Evolutionary conservation across 495 filamentous ascomycete species (phyloP).

Genomic region (Penicillium canariense): DNA sequence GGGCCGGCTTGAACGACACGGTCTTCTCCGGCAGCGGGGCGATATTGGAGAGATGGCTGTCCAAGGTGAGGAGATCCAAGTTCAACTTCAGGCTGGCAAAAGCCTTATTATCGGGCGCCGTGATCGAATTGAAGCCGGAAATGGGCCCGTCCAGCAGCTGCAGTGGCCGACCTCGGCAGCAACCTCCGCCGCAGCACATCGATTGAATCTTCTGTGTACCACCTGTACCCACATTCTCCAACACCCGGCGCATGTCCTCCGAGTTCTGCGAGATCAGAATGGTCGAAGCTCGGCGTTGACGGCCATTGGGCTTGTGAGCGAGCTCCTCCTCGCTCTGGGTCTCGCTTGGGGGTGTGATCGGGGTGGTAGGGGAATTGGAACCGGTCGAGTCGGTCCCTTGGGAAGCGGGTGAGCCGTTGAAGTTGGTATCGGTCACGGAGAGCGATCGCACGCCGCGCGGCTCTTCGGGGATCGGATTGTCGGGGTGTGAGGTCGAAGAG

Average conservation of each 20-base stretch:
- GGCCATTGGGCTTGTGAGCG: constrained; percentile 29
- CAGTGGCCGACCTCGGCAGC: constrained; percentile 69
- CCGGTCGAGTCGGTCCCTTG: constrained; percentile 39
- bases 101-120: constrained; percentile 69
- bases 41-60: constrained; percentile 66
- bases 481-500: constrained; percentile 52
- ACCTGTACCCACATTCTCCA: constrained; percentile 41
- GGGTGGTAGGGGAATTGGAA: constrained; percentile 46
- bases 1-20: constrained; percentile 58
- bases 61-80: constrained; percentile 66
- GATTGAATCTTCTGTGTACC: constrained; percentile 56
- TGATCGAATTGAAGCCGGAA: constrained; percentile 54
- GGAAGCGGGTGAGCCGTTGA: constrained; percentile 40
- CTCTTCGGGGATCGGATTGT: constrained; percentile 57
- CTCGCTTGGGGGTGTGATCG: constrained; percentile 51
- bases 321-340: constrained; percentile 46
- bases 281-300: constrained; percentile 73
- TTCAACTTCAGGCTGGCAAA: constrained; percentile 75
- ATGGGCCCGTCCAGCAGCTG: constrained; percentile 43
- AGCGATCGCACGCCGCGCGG: constrained; percentile 43
- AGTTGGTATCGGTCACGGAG: constrained; percentile 40
- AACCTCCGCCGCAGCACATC: constrained; percentile 89
- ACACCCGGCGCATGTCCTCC: constrained; percentile 67
- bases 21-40: constrained; percentile 71
- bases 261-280: constrained; percentile 72